These are phyloP conservation scores for Cupressus sempervirens DNA, from an alignment of 75 land plant genomes.

Conservation along the genomic window DNA sequence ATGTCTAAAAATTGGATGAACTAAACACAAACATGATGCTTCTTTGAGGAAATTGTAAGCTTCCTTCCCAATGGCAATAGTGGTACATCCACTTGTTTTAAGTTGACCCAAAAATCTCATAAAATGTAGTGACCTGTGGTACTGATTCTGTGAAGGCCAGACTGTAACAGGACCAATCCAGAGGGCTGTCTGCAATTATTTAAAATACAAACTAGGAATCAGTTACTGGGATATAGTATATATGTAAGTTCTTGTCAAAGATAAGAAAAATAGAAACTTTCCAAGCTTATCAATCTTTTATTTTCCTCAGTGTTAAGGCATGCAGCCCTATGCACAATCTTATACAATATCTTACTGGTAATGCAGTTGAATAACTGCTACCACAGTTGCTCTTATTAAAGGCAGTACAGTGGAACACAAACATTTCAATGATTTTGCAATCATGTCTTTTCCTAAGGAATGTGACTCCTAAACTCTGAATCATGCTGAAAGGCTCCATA, in stretches of 20 bases:
- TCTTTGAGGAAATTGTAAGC: constrained; percentile 25
- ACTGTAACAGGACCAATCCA: constrained; percentile 62
- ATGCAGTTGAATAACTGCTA: not conserved
- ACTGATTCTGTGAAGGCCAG: constrained; percentile 6
- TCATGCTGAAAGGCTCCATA: not conserved
- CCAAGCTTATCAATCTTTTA: not conserved
- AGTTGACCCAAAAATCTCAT: constrained; percentile 26
- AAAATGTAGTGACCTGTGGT: constrained; percentile 25
- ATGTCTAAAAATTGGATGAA: constrained; percentile 23
- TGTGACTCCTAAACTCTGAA: not conserved
- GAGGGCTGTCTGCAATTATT: constrained; percentile 42
- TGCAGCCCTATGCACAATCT: not conserved
- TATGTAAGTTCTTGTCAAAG: not conserved
- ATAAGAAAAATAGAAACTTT: not conserved
- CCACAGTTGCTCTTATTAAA: not conserved
- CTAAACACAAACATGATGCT: constrained; percentile 5
- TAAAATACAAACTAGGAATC: not conserved
- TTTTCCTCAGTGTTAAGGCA: not conserved
- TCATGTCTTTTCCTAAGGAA: not conserved
- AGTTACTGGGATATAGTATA: not conserved
- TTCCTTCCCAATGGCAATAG: constrained; percentile 48
- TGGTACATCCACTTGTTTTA: constrained; percentile 31
- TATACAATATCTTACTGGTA: not conserved
- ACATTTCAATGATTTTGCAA: not conserved
- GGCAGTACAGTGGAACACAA: not conserved